Base-by-base conservation (phyloP, 2,329 filamentous ascomycete genomes). In the Sporothrix humicola region DNA sequence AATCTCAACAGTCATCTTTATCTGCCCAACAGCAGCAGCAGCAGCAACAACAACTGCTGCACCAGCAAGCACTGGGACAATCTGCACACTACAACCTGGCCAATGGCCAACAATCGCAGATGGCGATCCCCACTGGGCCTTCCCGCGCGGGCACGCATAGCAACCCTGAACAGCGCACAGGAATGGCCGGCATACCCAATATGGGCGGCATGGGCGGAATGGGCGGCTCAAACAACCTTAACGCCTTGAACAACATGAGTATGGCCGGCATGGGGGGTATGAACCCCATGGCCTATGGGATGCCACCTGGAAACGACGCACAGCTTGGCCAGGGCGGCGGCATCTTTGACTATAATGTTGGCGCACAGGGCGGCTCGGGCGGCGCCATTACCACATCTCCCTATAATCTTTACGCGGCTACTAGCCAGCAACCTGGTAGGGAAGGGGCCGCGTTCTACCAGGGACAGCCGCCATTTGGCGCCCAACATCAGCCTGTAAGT, bases 371-470 rank as follows among this genome's bases (percentile, higher is more conserved):
- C 2, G 66, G 56, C 0, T 5, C 70, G 1, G 58, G 66, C 9
- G 69, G 63, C 79, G 84, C 81, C 74, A 82, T 87, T 59, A 85
- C 79, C 73, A 77, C 85, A 37, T 79, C 82, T 31, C 88, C 86
- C 61, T 90, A 86, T 76, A 94, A 93, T 77, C 93, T 94, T 1
- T 98, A 97, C 81, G 89, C 91, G 1, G 91, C 65, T 12, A 52
- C 94, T 77, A 92, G 96, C 74, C 87, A 89, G 69, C 84, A 84
- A 23, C 84, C 85, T 23, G 83, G 95, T 66, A 84, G 86, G 6
- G 84, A 86, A 73, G 87, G 87, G 5, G 85, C 89, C 17, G 85
- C 89, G 1, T 97, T 91, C 81, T 97, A 92, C 79, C 87, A 88
- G 68, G 81, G 85, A n/a, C 87, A 87, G 59, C 82, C 82, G 69